Evolutionary conservation across 208 protist genomes (phyloP), one percentile per base, ranked within the genome.

Genomic region (Trypanosomatidae sp.): DNA sequence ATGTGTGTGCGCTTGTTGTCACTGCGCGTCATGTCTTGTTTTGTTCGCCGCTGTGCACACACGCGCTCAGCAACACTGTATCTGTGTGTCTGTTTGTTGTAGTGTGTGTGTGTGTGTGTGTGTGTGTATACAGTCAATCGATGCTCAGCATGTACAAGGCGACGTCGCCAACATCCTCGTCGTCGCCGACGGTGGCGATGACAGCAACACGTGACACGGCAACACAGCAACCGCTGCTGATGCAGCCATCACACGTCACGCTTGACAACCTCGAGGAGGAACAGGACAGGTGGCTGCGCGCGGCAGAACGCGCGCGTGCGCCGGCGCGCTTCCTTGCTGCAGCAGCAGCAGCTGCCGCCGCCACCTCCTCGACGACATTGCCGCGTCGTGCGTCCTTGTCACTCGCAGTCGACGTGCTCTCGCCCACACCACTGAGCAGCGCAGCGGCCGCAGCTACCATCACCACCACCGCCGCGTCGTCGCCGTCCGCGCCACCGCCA

Each of bases 221-320:
- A 42, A 42, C 32, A 28, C 16, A 22, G 11, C 48, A 13, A 3
- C 21, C 6, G 47, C 32, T 6, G 43, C 20, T n/a, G n/a, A n/a
- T n/a, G n/a, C n/a, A n/a, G n/a, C n/a, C 3, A 15, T 37, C 25
- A 52, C 24, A 52, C 10, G 54, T 71, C 6, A 33, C 56, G 20
- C 48, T 85, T 3, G 75, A 80, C 6, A 77, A 67, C 32, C 41
- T 85, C 19, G 75, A 85, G 33, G 23, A 40, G 35, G 27, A 64
- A n/a, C 75, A 85, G 33, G 75, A 77, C 46, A 48, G 46, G 27
- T 85, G 75, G 75, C n/a, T n/a, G n/a, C n/a, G 47, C 54, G 41
- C 47, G 54, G 33, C 49, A 21, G 24, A 59, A 66, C n/a, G n/a
- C n/a, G n/a, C n/a, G n/a, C n/a, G n/a, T n/a, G n/a, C n/a, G n/a